These are phyloP conservation scores for Tylopilus intermedius DNA, from an alignment of 768 basidiomycete genomes.

Conservation along the genomic window DNA sequence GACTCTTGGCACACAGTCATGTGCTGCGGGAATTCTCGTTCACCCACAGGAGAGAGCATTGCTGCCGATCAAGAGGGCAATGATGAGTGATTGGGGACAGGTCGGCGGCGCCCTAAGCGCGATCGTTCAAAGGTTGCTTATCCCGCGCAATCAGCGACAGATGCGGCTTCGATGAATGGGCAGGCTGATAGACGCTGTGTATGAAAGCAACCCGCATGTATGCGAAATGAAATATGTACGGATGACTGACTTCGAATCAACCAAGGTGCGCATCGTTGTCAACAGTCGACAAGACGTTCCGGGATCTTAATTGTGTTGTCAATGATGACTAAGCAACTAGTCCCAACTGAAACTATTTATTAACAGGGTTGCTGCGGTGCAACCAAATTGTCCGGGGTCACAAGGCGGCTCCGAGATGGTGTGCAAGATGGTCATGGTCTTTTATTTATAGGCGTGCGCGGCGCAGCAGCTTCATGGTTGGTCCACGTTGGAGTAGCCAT, in stretches of 20 bases:
- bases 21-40: conserved; percentile 10
- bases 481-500: conserved; percentile 12
- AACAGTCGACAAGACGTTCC: conserved; percentile 8
- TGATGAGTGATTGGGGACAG: conserved; percentile 25
- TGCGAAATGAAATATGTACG: conserved; percentile 15
- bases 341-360: conserved; percentile 9
- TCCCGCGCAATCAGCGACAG: conserved; percentile 20
- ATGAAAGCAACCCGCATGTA: conserved; percentile 1
- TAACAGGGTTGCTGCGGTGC: conserved; percentile 17
- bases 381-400: conserved; percentile 9
- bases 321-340: conserved; percentile 8
- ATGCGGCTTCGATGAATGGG: conserved; percentile 9
- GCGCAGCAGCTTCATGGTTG: conserved; percentile 2
- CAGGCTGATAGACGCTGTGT: conserved; percentile 13
- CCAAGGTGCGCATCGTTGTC: conserved; percentile 5
- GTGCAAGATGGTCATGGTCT: neutral
- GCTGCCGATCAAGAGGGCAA: conserved; percentile 20
- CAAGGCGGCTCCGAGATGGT: conserved; percentile 25
- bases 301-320: conserved; percentile 5
- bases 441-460: conserved; percentile 1
- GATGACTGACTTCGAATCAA: conserved; percentile 10
- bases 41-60: conserved; percentile 16
- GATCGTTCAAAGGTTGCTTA: conserved; percentile 3
- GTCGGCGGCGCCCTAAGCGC: conserved; percentile 23
- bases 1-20: conserved; percentile 7